Evolutionary conservation across 2,329 filamentous ascomycete genomes (phyloP), one percentile per base, ranked within the genome.

Genomic region (Nigrograna mackinnonii): DNA sequence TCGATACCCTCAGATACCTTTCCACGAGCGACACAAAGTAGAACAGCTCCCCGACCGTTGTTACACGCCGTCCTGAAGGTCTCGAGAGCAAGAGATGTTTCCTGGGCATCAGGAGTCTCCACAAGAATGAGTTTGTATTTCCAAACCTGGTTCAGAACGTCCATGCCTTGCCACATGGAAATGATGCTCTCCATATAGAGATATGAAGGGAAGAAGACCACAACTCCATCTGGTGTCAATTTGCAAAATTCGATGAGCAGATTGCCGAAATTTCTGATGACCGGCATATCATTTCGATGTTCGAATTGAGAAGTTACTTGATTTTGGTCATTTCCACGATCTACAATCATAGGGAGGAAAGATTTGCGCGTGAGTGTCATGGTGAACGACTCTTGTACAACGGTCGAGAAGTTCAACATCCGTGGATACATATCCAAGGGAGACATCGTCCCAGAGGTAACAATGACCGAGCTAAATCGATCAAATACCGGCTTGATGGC

Each of bases 141-240:
- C 94, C 94, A 99, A 22, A 99, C 91, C 64, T 94, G 88, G 70
- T 99, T 94, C 24, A 99, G 77, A 50, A 97, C 96, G 19, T 91
- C 91, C 91, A 97, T 97, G 41, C 90, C 91, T 68, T 99, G 94
- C 94, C 94, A 99, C 84, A 96, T 96, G 66, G 87, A 92, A 66
- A 99, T 96, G 66, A 97, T 97, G 39, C 87, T 94, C 66, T 99
- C 94, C 94, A 99, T 97, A 73, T 99, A 99, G 2, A 99, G 80
- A 60, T 99, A 99, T 0, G 91, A 96, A 0, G 94, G 95, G 67
- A 99, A 99, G 77, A 99, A 99, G 28, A 99, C 94, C n/a, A 99
- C 94, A 69, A 99, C 85, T 22, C 94, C 94, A 60, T 99, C 94
- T 0, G 94, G 95, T 0, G 94, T 99, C 52, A 97, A 85, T 67